These are phyloP conservation scores for Babesia caballi DNA, from an alignment of 169 alveolate genomes.

Conservation along the genomic window DNA sequence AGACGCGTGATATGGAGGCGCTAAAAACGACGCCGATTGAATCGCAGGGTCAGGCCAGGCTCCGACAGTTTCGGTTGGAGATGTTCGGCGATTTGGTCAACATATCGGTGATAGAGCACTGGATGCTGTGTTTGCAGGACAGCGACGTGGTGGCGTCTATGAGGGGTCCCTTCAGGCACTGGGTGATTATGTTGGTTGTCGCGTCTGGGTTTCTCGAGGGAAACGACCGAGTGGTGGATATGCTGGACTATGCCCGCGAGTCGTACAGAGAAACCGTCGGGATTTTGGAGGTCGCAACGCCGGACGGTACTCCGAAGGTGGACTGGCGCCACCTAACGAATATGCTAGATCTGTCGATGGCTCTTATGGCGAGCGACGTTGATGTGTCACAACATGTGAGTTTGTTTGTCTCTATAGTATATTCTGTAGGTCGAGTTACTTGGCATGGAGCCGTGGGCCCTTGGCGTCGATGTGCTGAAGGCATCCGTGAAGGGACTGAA, in stretches of 20 bases:
- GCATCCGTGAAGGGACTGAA: background rate
- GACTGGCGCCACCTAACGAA: background rate
- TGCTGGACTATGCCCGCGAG: background rate
- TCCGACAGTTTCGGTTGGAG: conserved; percentile 14
- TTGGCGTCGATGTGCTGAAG: background rate
- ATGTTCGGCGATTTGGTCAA: conserved; percentile 20
- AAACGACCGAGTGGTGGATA: conserved; percentile 2
- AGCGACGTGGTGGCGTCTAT: background rate
- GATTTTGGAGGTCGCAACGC: background rate
- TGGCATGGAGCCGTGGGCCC: background rate
- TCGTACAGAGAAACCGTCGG: background rate
- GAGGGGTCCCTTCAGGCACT: background rate
- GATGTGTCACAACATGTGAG: background rate
- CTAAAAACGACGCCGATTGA: background rate
- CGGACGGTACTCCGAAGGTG: too few species aligned
- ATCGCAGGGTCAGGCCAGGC: background rate
- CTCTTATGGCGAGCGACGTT: background rate
- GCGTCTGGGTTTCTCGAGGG: background rate
- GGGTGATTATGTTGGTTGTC: background rate
- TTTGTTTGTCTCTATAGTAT: background rate
- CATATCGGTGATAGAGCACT: background rate
- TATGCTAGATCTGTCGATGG: background rate
- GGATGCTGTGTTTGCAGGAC: conserved; percentile 5
- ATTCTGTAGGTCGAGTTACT: background rate
- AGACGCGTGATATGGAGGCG: conserved; percentile 1